These are phyloP conservation scores for Dendrobium officinale DNA, from an alignment of 106 monocot genomes.

Conservation along the genomic window DNA sequence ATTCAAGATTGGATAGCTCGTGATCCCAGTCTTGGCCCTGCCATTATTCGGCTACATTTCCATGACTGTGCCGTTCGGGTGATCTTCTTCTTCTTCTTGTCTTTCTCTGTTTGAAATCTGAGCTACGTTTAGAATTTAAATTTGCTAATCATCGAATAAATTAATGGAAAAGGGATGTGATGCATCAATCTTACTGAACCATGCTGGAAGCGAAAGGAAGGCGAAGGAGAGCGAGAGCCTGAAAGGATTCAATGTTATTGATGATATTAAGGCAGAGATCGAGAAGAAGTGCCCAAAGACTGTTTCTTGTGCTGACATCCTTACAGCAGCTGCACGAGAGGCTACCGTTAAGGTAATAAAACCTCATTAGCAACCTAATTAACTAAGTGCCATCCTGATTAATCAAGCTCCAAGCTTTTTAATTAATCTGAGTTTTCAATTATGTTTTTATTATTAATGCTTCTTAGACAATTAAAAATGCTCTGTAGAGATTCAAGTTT, in stretches of 20 bases:
- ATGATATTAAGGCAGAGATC: slow-evolving; percentile 43
- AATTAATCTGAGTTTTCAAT: too few relatives aligned
- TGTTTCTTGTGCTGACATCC: slow-evolving; percentile 63
- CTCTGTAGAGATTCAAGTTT: not conserved
- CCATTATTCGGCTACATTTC: slow-evolving; percentile 52
- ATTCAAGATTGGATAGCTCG: slow-evolving; percentile 32
- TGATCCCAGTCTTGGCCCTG: slow-evolving; percentile 43
- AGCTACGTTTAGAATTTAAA: not conserved
- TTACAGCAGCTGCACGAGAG: slow-evolving; percentile 52
- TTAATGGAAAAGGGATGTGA: slow-evolving; percentile 43
- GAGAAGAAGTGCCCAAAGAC: slow-evolving; percentile 55
- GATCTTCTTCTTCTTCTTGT: not conserved
- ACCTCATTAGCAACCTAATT: not conserved
- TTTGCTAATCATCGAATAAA: not conserved
- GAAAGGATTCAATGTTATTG: slow-evolving; percentile 63
- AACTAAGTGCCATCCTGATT: not conserved
- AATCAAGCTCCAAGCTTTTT: not conserved
- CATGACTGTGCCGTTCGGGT: slow-evolving; percentile 66
- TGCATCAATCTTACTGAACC: slow-evolving; percentile 47
- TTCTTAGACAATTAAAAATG: not conserved
- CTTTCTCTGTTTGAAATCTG: not conserved
- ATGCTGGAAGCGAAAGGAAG: slow-evolving; percentile 30
- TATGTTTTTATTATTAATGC: not conserved
- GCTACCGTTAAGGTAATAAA: slow-evolving; percentile 29
- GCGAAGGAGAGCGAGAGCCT: slow-evolving; percentile 43